These are phyloP conservation scores for Wickerhamomyces mucosus DNA, from an alignment of 805 yeast genomes.

Conservation along the genomic window DNA sequence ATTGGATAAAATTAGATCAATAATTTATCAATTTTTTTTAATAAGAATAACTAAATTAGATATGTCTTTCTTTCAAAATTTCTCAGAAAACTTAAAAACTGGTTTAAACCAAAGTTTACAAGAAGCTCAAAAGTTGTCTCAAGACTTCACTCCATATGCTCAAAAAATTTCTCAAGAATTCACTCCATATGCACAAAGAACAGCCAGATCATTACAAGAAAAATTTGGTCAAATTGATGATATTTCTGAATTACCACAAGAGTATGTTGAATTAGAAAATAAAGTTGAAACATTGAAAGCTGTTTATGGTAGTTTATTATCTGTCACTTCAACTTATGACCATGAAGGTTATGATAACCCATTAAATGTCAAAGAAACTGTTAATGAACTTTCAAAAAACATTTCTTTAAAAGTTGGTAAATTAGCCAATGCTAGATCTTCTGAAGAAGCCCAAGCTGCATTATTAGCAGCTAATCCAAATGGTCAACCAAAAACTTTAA, in stretches of 20 bases:
- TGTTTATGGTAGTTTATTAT: slow-evolving; percentile 49
- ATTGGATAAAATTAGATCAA: no score
- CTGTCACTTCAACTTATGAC: slow-evolving; percentile 50
- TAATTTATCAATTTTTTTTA: no score
- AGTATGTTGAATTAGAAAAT: slow-evolving; percentile 64
- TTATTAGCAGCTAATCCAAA: slow-evolving; percentile 41
- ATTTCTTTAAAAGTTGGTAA: slow-evolving; percentile 56
- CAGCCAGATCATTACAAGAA: slow-evolving; percentile 72
- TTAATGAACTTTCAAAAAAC: slow-evolving; percentile 59
- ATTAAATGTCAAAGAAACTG: slow-evolving; percentile 60
- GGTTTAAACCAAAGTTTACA: slow-evolving; percentile 23
- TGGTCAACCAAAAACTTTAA: slow-evolving; percentile 64
- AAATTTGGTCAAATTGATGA: slow-evolving; percentile 72
- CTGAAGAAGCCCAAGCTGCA: slow-evolving; percentile 78
- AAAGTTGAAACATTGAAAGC: slow-evolving; percentile 64
- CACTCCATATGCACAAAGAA: slow-evolving; percentile 73
- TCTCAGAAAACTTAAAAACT: slow-evolving; percentile 21
- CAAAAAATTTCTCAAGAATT: slow-evolving; percentile 49
- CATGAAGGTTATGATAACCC: slow-evolving; percentile 82
- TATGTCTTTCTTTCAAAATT: slow-evolving; percentile 22
- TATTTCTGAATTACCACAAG: slow-evolving; percentile 77
- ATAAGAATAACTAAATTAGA: neutral
- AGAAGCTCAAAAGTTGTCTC: slow-evolving; percentile 37
- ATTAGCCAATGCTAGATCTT: slow-evolving; percentile 61
- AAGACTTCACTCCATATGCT: slow-evolving; percentile 62